Conservation (phyloP, 1,139 yeast species). For the Geotrichum histeridarum region DNA sequence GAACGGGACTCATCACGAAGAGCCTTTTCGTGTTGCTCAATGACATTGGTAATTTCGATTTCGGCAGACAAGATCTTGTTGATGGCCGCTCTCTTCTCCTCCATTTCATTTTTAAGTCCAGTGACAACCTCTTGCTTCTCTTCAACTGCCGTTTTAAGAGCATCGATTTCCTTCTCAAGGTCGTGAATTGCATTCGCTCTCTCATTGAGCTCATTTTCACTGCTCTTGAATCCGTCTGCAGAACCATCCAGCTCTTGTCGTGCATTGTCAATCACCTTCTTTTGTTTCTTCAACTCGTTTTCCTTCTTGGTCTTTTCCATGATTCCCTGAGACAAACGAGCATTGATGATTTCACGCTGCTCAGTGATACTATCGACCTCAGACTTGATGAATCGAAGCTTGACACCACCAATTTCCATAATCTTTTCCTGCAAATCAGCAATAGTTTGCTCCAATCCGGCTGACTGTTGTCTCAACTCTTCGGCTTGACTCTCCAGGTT, state of each 20-base stretch:
- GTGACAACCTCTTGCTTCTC: slow-evolving; percentile 39
- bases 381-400: slow-evolving; percentile 71
- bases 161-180: slow-evolving; percentile 38
- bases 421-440: slow-evolving; percentile 64
- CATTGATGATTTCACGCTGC: slow-evolving; percentile 56
- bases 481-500: slow-evolving; percentile 41
- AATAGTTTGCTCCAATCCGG: slow-evolving; percentile 55
- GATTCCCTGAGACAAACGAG: slow-evolving; percentile 58
- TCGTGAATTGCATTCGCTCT: slow-evolving; percentile 7
- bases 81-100: slow-evolving; percentile 49
- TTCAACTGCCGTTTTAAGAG: slow-evolving; percentile 32
- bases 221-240: slow-evolving; percentile 38
- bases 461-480: slow-evolving; percentile 51
- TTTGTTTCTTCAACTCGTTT: slow-evolving; percentile 57
- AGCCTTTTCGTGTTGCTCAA: slow-evolving; percentile 52
- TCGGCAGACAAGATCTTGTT: slow-evolving; percentile 64
- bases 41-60: slow-evolving; percentile 58
- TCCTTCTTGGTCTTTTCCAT: slow-evolving; percentile 59
- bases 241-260: slow-evolving; percentile 33
- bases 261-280: slow-evolving; percentile 45
- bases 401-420: slow-evolving; percentile 89
- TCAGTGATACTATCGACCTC: slow-evolving; percentile 74
- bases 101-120: slow-evolving; percentile 44
- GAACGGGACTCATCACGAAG: slow-evolving; percentile 44
- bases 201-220: slow-evolving; percentile 27